Conservation (phyloP, 768 basidiomycete species). For the Trametes cubensis region DNA sequence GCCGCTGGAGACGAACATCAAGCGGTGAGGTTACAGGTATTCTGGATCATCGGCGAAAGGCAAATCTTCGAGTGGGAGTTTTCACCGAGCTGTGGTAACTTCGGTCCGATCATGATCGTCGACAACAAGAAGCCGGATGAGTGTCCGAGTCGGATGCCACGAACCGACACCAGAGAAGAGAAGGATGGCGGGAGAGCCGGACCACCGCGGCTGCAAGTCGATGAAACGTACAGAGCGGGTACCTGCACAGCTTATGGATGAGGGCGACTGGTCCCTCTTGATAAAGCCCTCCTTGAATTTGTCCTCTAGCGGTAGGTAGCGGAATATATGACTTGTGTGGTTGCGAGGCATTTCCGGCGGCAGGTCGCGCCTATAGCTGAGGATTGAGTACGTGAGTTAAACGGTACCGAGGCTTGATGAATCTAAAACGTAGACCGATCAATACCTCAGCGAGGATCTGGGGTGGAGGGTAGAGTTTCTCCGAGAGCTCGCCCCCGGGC, state of each 20-base stretch:
- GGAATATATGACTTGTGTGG: conserved; percentile 11
- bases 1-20: too few relatives aligned
- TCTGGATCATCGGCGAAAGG: background rate
- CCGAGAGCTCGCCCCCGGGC: too few relatives aligned
- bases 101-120: background rate
- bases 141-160: too few relatives aligned
- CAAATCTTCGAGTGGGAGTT: background rate
- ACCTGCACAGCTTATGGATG: conserved; percentile 8
- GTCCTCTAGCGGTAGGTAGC: background rate
- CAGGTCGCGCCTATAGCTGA: conserved; percentile 13
- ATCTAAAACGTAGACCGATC: too few relatives aligned
- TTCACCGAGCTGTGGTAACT: background rate
- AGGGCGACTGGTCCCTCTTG: background rate
- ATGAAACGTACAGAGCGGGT: conserved; percentile 3
- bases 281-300: background rate
- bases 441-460: too few relatives aligned
- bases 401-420: too few relatives aligned
- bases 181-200: too few relatives aligned
- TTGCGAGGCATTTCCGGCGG: background rate
- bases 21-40: background rate
- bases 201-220: conserved; percentile 5
- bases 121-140: too few relatives aligned
- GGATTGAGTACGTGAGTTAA: too few relatives aligned
- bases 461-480: too few relatives aligned
- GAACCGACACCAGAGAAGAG: too few relatives aligned